Evolutionary conservation across 2,329 filamentous ascomycete genomes (phyloP).

Genomic region (Pseudogymnoascus sp.): DNA sequence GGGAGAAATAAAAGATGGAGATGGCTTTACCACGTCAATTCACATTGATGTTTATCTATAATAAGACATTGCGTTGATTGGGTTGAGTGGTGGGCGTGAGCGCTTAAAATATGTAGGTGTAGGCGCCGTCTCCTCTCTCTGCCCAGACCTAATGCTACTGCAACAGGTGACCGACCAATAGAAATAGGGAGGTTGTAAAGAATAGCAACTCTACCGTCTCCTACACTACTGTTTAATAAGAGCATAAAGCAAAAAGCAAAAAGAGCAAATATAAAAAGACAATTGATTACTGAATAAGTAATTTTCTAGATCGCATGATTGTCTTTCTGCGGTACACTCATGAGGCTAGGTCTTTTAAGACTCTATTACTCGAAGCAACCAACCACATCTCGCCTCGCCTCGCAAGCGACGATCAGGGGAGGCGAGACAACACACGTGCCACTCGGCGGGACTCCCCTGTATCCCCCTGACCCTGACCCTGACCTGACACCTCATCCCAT

Average conservation of each 20-base stretch:
- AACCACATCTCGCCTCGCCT: neutral
- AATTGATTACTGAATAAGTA: neutral
- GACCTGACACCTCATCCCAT: neutral
- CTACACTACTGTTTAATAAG: neutral
- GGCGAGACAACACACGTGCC: neutral
- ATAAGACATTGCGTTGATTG: neutral
- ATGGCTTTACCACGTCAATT: neutral
- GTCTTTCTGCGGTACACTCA: neutral
- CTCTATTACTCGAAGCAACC: neutral
- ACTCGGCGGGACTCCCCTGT: neutral
- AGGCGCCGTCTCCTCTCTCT: no score
- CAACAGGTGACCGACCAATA: no score
- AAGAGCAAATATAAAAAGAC: neutral
- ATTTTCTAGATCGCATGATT: neutral
- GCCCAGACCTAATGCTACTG: no score
- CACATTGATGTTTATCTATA: no score
- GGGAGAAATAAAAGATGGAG: neutral
- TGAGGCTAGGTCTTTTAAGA: neutral
- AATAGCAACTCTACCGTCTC: no score
- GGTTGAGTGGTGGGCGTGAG: neutral
- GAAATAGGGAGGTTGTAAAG: no score
- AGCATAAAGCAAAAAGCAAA: neutral
- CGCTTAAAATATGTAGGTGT: neutral
- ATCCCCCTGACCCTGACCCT: neutral
- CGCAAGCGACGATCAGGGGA: neutral